Percentiles rank a stretch among this genome's conserved stretches.
Conservation (phyloP, 495 filamentous ascomycete species). For the Penicillium atrosanguineum region DNA sequence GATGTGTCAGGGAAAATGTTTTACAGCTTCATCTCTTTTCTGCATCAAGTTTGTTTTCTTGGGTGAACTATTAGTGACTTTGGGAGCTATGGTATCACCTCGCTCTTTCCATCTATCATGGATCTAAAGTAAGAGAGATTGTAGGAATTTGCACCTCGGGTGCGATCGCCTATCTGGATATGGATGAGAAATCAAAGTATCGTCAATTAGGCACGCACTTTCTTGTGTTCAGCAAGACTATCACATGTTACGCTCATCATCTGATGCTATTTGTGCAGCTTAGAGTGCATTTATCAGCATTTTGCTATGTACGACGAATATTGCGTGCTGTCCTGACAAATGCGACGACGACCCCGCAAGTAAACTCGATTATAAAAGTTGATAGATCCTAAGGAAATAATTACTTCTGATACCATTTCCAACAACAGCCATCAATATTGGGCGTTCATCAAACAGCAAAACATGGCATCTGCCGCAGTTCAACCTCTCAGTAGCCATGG, state of each 20-base stretch:
- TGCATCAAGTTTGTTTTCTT: too few species aligned
- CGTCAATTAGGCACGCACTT: too few species aligned
- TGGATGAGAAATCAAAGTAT: too few species aligned
- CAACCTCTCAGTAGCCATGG: conserved; percentile 23
- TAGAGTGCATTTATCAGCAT: conserved; percentile 27
- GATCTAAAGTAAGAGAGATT: too few species aligned
- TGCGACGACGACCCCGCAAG: conserved; percentile 20
- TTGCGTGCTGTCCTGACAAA: conserved; percentile 42
- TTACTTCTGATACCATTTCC: background rate
- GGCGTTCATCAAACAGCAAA: background rate
- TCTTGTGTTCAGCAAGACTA: background rate
- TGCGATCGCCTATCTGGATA: too few species aligned
- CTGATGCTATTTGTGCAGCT: background rate
- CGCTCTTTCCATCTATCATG: too few species aligned
- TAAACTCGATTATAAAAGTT: conserved; percentile 11
- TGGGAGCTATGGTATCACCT: too few species aligned
- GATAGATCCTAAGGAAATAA: background rate
- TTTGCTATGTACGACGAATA: conserved; percentile 23
- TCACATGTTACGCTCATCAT: background rate
- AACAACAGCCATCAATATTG: background rate
- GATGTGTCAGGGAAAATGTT: too few species aligned
- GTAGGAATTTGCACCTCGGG: too few species aligned
- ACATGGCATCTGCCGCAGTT: conserved; percentile 43
- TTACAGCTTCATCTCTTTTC: too few species aligned
- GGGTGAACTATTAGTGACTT: too few species aligned